phyloP scores from a whole-genome alignment of 73 alveolate genomes.

The Tetrahymena malaccensis region DNA sequence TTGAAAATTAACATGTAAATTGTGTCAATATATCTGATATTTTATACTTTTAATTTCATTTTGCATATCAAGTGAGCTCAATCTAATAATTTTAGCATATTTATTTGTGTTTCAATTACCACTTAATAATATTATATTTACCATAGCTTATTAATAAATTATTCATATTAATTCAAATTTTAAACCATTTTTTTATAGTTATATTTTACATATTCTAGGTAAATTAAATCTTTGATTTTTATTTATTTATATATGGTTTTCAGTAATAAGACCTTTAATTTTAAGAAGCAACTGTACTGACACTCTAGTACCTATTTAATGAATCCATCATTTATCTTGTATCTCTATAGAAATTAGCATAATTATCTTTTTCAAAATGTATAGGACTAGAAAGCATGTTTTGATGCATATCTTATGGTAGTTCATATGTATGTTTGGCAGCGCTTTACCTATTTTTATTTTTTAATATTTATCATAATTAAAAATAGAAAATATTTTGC shows the following conservation, averaged over 20 bases:
- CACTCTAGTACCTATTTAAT: background rate
- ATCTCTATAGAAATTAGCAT: background rate
- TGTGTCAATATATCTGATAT: too few species aligned
- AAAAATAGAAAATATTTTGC: background rate
- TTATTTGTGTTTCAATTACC: too few species aligned
- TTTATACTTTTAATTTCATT: too few species aligned
- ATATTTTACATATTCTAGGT: too few species aligned
- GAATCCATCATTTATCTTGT: background rate
- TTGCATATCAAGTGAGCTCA: too few species aligned
- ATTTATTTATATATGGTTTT: background rate
- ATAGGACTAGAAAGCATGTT: background rate
- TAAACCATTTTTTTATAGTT: too few species aligned
- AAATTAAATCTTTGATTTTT: background rate
- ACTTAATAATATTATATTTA: too few species aligned
- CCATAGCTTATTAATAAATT: too few species aligned
- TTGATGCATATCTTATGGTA: background rate
- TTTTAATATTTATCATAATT: background rate
- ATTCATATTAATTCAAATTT: too few species aligned
- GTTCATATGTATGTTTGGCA: background rate
- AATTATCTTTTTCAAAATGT: background rate
- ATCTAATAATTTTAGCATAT: too few species aligned
- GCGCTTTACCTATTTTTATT: background rate
- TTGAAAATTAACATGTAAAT: background rate
- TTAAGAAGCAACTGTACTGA: background rate
- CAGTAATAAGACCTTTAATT: background rate